These are phyloP conservation scores for Colletotrichum costaricense DNA, from an alignment of 2,329 filamentous ascomycete genomes.

Conservation along the genomic window DNA sequence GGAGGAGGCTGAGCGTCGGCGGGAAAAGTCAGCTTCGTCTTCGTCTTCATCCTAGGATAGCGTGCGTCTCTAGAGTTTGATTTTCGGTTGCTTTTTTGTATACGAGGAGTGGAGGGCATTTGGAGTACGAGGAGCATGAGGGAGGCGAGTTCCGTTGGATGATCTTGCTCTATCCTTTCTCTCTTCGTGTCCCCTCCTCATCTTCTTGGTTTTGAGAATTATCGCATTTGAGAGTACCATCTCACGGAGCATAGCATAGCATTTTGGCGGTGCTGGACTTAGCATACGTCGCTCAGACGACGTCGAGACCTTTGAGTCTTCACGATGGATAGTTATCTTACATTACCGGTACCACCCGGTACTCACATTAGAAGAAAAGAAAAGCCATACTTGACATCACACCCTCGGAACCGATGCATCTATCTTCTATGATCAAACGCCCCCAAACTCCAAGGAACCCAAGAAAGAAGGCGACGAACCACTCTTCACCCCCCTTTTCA, in stretches of 20 bases:
- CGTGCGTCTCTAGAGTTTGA: not conserved
- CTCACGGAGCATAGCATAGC: constrained; percentile 28
- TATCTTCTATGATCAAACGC: not conserved
- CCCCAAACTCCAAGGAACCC: constrained; percentile 8
- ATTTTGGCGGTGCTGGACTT: constrained; percentile 29
- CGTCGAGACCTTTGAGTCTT: constrained; percentile 27
- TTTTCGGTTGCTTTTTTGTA: not conserved
- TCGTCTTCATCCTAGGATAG: not conserved
- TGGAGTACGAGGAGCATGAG: not conserved
- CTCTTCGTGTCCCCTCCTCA: not conserved
- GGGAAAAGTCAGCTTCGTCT: not conserved
- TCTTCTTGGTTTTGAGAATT: not conserved
- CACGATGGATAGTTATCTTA: constrained; percentile 1
- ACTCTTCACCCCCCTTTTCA: not conserved
- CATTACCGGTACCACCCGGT: constrained; percentile 3
- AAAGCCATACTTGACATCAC: not conserved
- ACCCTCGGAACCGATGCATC: not conserved
- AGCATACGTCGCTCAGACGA: not conserved
- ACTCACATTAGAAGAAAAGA: not conserved
- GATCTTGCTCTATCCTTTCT: not conserved
- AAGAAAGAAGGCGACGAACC: not conserved
- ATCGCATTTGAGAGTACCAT: not conserved
- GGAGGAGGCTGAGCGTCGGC: constrained; percentile 38
- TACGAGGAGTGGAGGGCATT: not conserved
- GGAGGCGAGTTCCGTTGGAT: not conserved